These are phyloP conservation scores for Colletotrichum echinochloae DNA, from an alignment of 2,329 filamentous ascomycete genomes.

Conservation along the genomic window DNA sequence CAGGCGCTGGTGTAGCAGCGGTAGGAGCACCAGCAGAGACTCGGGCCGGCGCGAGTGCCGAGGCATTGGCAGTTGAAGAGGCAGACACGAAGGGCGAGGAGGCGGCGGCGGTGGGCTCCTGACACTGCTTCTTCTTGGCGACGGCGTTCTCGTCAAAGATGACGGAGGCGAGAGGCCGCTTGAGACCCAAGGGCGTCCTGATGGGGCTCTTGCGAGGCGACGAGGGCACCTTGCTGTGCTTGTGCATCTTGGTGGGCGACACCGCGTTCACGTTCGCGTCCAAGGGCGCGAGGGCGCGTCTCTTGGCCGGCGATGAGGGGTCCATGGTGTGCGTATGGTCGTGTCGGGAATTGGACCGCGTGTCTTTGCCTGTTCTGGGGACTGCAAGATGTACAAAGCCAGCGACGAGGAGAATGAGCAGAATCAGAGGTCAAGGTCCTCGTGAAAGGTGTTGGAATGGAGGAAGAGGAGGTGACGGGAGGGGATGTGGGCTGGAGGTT, in stretches of 20 bases:
- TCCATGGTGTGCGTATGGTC: constrained; percentile 33
- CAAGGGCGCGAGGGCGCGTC: constrained; percentile 62
- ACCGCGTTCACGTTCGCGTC: constrained; percentile 62
- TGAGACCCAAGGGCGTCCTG: constrained; percentile 37
- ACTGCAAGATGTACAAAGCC: not conserved
- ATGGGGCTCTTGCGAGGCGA: constrained; percentile 37
- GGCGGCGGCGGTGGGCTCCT: constrained; percentile 35
- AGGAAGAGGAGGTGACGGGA: not conserved
- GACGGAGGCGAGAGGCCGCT: constrained; percentile 33
- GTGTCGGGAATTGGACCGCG: not conserved
- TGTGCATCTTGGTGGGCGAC: constrained; percentile 47
- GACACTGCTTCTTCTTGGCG: constrained; percentile 43
- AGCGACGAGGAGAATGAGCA: not conserved
- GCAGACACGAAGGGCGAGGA: not conserved
- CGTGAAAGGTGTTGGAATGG: not conserved
- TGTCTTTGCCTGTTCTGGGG: not conserved
- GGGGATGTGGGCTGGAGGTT: constrained; percentile 6
- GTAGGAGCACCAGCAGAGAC: not conserved
- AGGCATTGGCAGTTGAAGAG: not conserved
- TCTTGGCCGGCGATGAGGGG: constrained; percentile 56
- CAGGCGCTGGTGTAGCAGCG: not conserved
- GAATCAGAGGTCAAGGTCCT: not conserved
- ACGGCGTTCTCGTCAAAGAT: constrained; percentile 39
- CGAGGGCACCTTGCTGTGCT: constrained; percentile 30
- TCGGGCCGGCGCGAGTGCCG: constrained; percentile 6